Conservation (phyloP, 2,329 filamentous ascomycete species). For the Calonectria montana region DNA sequence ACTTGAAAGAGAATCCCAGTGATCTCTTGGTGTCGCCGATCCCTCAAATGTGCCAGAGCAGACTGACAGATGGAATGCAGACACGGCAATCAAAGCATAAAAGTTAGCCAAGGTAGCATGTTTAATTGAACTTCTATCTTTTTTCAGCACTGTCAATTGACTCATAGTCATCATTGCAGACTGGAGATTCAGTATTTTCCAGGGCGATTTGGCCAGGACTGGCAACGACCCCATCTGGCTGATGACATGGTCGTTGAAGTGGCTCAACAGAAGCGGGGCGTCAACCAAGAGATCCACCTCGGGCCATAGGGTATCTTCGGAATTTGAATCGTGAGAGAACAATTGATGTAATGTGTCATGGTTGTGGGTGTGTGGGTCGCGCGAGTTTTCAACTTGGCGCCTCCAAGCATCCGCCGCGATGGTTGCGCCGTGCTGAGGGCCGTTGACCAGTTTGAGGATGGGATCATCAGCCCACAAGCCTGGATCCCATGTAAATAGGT, state of each 20-base stretch:
- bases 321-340: neutral
- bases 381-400: conserved; percentile 28
- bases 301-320: conserved; percentile 25
- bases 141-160: conserved; percentile 32
- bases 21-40: conserved; percentile 14
- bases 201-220: conserved; percentile 38
- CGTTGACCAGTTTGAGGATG: neutral
- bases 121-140: conserved; percentile 29
- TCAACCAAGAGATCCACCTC: conserved; percentile 34
- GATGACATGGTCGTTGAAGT: conserved; percentile 39
- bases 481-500: conserved; percentile 37
- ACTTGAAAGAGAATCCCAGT: conserved; percentile 25
- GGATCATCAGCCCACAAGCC: conserved; percentile 19
- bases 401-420: neutral
- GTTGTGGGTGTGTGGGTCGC: conserved; percentile 15
- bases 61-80: conserved; percentile 29
- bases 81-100: conserved; percentile 34
- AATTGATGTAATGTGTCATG: conserved; percentile 8
- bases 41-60: conserved; percentile 22
- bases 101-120: conserved; percentile 32
- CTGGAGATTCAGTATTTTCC: conserved; percentile 33
- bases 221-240: conserved; percentile 37
- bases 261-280: conserved; percentile 26
- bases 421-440: neutral
- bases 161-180: conserved; percentile 36